Percentiles rank a stretch among this genome's conserved stretches.
Conservation (phyloP, 495 filamentous ascomycete genomes). For the Viridothelium virens region DNA sequence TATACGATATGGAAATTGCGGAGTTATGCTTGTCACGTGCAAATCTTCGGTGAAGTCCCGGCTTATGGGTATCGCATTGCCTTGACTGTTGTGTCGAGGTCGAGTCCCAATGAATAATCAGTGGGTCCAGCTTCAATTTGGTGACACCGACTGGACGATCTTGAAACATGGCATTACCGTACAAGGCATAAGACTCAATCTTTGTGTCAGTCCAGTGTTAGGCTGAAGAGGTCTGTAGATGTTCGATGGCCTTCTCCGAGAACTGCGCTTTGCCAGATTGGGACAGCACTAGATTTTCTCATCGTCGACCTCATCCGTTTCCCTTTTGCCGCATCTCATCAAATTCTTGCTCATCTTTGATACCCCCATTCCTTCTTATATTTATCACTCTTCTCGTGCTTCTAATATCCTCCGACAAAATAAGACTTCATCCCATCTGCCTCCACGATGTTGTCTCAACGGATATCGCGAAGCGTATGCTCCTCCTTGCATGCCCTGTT, state of each 20-base stretch:
- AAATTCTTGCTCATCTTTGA: conserved; percentile 10
- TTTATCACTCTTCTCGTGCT: conserved; percentile 11
- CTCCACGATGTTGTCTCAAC: conserved; percentile 55
- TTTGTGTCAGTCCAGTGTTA: neutral
- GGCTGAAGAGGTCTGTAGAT: neutral
- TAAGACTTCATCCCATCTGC: conserved; percentile 13
- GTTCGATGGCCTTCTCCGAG: conserved; percentile 10
- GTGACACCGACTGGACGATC: no score
- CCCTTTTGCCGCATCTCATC: neutral
- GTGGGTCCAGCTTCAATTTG: no score
- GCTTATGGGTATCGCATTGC: no score
- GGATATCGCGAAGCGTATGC: conserved; percentile 66
- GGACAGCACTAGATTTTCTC: conserved; percentile 9
- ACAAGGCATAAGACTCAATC: no score
- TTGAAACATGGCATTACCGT: no score
- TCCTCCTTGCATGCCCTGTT: conserved; percentile 29
- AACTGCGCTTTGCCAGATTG: neutral
- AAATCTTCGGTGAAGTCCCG: no score
- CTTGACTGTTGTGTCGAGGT: no score
- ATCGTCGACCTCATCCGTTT: conserved; percentile 9
- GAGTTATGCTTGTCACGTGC: neutral
- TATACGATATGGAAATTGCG: neutral
- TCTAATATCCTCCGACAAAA: conserved; percentile 25
- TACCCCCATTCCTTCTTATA: conserved; percentile 4
- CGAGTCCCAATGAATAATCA: no score